Evolutionary conservation across 805 yeast species (phyloP).

Genomic region (Cyberlindnera veronae): DNA sequence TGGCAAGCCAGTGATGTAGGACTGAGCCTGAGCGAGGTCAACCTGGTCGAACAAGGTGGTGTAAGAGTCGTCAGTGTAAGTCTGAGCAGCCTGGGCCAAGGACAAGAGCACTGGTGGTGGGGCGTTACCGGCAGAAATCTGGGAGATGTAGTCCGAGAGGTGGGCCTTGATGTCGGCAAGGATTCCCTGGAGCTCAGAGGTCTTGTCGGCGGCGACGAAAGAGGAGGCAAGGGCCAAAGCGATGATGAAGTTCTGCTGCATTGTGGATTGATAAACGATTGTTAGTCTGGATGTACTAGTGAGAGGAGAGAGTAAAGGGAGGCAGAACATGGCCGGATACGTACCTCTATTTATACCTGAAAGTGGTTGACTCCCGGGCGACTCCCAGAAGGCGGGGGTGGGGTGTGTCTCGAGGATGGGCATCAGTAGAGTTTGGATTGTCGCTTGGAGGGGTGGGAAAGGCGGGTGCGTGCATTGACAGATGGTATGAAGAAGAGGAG

Average conservation of each 20-base stretch:
- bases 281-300: background rate
- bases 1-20: slow-evolving; percentile 31
- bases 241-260: slow-evolving; percentile 6
- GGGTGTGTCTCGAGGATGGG: too few species aligned
- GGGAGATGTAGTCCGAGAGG: slow-evolving; percentile 20
- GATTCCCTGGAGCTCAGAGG: slow-evolving; percentile 10
- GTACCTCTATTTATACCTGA: too few species aligned
- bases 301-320: background rate
- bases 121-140: slow-evolving; percentile 20
- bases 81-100: slow-evolving; percentile 27
- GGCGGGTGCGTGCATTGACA: too few species aligned
- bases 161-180: slow-evolving; percentile 21
- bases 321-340: too few species aligned
- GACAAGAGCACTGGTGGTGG: slow-evolving; percentile 30
- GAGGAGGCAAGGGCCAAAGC: slow-evolving; percentile 12
- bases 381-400: too few species aligned
- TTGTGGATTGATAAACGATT: background rate
- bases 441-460: too few species aligned
- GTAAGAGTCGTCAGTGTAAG: slow-evolving; percentile 34
- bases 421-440: too few species aligned
- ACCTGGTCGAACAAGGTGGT: slow-evolving; percentile 30
- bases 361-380: too few species aligned
- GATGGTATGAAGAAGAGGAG: too few species aligned
- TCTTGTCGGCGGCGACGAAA: slow-evolving; percentile 9
- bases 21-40: slow-evolving; percentile 24